phyloP scores from a whole-genome alignment of 192 early-diverging fungal species.

The Coemansia sp. region DNA sequence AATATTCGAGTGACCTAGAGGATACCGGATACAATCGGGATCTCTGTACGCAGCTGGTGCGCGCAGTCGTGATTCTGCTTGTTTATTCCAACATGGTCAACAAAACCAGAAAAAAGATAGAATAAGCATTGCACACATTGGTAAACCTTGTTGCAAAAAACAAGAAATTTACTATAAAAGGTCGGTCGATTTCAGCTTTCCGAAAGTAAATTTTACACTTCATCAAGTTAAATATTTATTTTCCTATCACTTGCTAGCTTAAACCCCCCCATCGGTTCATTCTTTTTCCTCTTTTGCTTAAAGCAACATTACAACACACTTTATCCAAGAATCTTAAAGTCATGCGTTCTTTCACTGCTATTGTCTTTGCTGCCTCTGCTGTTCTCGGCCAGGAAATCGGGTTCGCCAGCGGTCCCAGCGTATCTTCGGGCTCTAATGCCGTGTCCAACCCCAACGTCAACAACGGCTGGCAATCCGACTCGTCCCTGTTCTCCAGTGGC shows the following conservation, averaged over 20 bases:
- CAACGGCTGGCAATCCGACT: conserved; percentile 53
- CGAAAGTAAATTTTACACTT: too few relatives aligned
- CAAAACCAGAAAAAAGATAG: neutral
- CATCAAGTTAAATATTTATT: too few relatives aligned
- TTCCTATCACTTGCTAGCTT: too few relatives aligned
- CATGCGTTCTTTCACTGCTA: conserved; percentile 47
- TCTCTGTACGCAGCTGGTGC: neutral
- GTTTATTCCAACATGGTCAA: neutral
- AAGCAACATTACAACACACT: neutral
- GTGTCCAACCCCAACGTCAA: conserved; percentile 53
- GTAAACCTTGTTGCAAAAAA: too few relatives aligned
- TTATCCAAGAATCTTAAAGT: neutral
- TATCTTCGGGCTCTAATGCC: conserved; percentile 41
- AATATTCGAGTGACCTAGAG: neutral
- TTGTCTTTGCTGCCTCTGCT: conserved; percentile 32
- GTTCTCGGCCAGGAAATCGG: conserved; percentile 46
- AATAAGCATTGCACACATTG: too few relatives aligned
- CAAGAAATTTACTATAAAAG: too few relatives aligned
- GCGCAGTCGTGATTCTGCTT: neutral
- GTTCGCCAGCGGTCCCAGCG: conserved; percentile 35
- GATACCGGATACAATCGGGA: neutral
- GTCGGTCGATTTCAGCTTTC: too few relatives aligned
- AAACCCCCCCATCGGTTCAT: too few relatives aligned
- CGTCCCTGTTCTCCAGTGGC: conserved; percentile 27
- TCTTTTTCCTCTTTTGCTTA: neutral